Evolutionary conservation across 2,329 filamentous ascomycete genomes (phyloP), one percentile per base, ranked within the genome.

Genomic region (Paecilomyces formosus): DNA sequence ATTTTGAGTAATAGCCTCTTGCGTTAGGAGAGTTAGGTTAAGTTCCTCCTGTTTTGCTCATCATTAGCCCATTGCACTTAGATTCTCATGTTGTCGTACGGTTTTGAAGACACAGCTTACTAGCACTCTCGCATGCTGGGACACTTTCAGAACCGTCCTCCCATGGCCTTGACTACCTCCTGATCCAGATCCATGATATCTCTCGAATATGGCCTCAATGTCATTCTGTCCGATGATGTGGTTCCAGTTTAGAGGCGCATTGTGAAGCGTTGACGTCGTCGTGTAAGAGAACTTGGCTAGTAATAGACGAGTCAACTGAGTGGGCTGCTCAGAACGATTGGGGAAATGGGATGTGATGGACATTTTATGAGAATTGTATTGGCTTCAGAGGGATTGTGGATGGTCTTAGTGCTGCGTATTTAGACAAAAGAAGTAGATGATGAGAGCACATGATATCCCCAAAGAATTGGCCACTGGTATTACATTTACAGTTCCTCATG

Each of bases 211-310:
- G 26, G 69, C 72, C 30, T 64, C 61, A 6, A 79, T 61, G 54
- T 74, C 70, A 13, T 64, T 69, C 51, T 71, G 68, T 4, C 72
- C 72, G 22, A 71, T 69, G 5, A 78, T 62, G 68, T 79, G 77
- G 51, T 66, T 76, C 77, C 77, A 79, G 31, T 67, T 70, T n/a
- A 79, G 62, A 5, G 75, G 74, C 21, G 69, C 73, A 30, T 66
- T 69, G 55, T 73, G 70, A 18, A 72, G 69, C 33, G 68, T 60
- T 12, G 72, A 67, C 3, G 72, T 72, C 4, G 71, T 76, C 15
- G 76, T 72, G 62, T 76, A 73, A 21, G 77, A 79, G 64, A 78
- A 79, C 58, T 79, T 79, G n/a, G 68, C 68, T 13, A 75, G 64
- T 8, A 66, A 59, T 28, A 74, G 60, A 57, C 66, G 67, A 31